Evolutionary conservation across 2,329 filamentous ascomycete genomes (phyloP).

Genomic region (Penicillium sp.): DNA sequence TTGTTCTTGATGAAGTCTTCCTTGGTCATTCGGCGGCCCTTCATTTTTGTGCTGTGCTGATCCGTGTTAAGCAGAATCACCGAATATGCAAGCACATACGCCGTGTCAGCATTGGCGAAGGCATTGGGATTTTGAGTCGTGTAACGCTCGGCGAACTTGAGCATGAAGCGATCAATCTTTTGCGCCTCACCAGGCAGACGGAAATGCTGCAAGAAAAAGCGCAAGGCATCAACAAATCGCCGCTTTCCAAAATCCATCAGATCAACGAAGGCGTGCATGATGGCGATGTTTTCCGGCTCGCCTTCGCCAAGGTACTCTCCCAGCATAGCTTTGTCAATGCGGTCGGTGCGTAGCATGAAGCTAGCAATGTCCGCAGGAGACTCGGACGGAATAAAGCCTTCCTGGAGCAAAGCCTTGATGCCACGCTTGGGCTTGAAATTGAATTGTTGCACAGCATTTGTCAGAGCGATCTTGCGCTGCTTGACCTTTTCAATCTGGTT

Average conservation of each 20-base stretch:
- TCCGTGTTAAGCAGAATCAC: conserved; percentile 97
- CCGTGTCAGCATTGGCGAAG: conserved; percentile 96
- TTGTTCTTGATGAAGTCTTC: conserved; percentile 99
- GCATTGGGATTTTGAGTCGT: conserved; percentile 93
- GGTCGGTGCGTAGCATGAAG: conserved; percentile 77
- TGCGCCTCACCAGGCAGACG: conserved; percentile 92
- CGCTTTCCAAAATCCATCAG: conserved; percentile 88
- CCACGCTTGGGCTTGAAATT: conserved; percentile 98
- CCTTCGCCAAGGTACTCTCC: conserved; percentile 95
- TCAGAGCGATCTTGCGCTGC: conserved; percentile 85
- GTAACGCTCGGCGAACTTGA: conserved; percentile 97
- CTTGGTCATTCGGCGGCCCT: conserved; percentile 78
- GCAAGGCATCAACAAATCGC: conserved; percentile 86
- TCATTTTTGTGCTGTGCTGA: conserved; percentile 84
- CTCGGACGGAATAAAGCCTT: conserved; percentile 81
- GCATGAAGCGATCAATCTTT: conserved; percentile 99
- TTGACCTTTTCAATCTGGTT: conserved; percentile 93
- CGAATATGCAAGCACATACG: conserved; percentile 92
- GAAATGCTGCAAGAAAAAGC: conserved; percentile 91
- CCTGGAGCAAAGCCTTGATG: conserved; percentile 74
- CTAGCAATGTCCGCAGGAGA: conserved; percentile 75
- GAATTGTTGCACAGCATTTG: conserved; percentile 84
- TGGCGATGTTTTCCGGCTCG: conserved; percentile 87
- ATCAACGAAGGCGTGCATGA: conserved; percentile 98
- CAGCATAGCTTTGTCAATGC: conserved; percentile 84